Percentiles rank a stretch among this genome's conserved stretches.
Evolutionary conservation across 225 moss, liverwort and hornwort genomes (phyloP).

Genomic region (Sphagnum tenellum): DNA sequence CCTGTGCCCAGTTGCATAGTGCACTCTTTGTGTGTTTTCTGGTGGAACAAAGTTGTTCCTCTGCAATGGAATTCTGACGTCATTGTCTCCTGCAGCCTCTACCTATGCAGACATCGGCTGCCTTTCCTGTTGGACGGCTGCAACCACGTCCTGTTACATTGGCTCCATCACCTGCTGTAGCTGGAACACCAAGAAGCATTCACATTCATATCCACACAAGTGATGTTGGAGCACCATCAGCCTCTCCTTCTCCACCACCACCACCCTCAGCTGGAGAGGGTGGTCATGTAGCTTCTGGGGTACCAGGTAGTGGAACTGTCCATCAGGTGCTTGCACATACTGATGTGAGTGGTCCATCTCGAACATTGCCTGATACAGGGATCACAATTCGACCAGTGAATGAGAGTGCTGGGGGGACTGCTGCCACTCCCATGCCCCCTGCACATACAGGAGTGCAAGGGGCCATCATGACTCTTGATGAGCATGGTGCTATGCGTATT

Average conservation of each 20-base stretch:
- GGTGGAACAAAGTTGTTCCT: no score
- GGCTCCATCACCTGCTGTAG: constrained; percentile 37
- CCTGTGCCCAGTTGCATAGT: no score
- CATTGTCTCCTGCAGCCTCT: constrained; percentile 58
- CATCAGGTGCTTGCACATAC: constrained; percentile 67
- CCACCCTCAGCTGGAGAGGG: constrained; percentile 52
- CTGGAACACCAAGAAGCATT: constrained; percentile 67
- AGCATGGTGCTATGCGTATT: constrained; percentile 75
- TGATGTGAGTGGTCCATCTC: constrained; percentile 16
- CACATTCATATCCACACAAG: constrained; percentile 69
- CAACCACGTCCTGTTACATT: constrained; percentile 60
- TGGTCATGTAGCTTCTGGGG: constrained; percentile 61
- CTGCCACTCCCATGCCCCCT: constrained; percentile 15
- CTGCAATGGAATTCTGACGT: no score
- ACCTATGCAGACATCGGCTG: constrained; percentile 61
- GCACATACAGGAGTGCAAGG: constrained; percentile 53
- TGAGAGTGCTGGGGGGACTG: constrained; percentile 44
- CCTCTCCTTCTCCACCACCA: constrained; percentile 48
- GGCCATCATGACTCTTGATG: constrained; percentile 84
- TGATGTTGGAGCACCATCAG: constrained; percentile 58
- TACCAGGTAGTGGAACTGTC: constrained; percentile 36
- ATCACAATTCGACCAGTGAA: constrained; percentile 45
- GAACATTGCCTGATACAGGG: constrained; percentile 12
- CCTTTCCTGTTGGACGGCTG: constrained; percentile 55
- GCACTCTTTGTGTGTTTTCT: no score